These are phyloP conservation scores for Gaertneriomyces sp. DNA, from an alignment of 192 early-diverging fungal genomes.

Conservation along the genomic window DNA sequence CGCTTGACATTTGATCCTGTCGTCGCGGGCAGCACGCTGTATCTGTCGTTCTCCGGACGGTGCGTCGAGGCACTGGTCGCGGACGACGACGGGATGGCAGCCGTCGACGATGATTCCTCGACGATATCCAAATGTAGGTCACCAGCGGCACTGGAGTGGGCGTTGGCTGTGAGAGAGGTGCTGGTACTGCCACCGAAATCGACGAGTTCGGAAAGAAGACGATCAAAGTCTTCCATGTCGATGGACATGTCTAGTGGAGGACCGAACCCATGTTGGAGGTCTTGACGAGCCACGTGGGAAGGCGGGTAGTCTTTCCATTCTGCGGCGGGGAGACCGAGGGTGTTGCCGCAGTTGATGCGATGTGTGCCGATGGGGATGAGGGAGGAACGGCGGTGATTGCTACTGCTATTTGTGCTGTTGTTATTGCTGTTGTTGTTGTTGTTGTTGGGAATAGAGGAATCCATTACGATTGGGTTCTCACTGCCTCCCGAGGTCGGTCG, in stretches of 20 bases:
- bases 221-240: no score
- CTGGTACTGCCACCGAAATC: background rate
- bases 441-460: no score
- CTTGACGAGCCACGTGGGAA: background rate
- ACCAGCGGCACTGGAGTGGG: background rate
- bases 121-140: background rate
- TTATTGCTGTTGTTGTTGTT: no score
- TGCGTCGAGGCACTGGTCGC: background rate
- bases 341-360: background rate
- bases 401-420: no score
- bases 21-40: background rate
- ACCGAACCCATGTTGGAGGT: background rate
- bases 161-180: background rate
- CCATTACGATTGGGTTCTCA: no score
- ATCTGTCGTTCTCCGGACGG: background rate
- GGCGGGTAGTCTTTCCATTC: no score
- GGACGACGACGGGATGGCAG: slow-evolving; percentile 5
- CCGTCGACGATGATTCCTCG: background rate
- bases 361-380: background rate
- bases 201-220: background rate
- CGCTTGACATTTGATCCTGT: slow-evolving; percentile 17
- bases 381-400: background rate
- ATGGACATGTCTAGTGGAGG: no score
- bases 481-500: no score
- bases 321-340: slow-evolving; percentile 1